A percentile compares a stretch with the other conserved stretches of the same genome.
phyloP scores from a whole-genome alignment of 768 basidiomycete species.

The Collybia mongolica region DNA sequence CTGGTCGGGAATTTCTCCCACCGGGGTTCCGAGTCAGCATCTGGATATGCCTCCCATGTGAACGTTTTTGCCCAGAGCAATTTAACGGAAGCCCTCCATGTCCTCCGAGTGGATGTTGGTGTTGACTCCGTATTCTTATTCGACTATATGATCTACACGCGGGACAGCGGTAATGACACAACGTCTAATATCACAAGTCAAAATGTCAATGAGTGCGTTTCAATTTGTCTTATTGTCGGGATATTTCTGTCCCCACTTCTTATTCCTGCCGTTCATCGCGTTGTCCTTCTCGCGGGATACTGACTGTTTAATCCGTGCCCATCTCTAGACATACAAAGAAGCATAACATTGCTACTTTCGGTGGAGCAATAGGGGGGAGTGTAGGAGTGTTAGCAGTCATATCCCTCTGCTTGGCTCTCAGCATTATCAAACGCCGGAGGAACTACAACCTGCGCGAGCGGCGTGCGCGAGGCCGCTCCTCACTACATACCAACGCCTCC shows the following conservation, averaged over 20 bases:
- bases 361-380: slow-evolving; percentile 49
- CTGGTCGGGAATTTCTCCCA: slow-evolving; percentile 26
- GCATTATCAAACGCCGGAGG: slow-evolving; percentile 46
- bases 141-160: slow-evolving; percentile 45
- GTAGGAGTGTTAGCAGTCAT: slow-evolving; percentile 50
- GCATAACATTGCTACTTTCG: slow-evolving; percentile 46
- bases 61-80: slow-evolving; percentile 34
- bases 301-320: too few relatives aligned
- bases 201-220: slow-evolving; percentile 30
- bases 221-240: slow-evolving; percentile 30
- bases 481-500: slow-evolving; percentile 26
- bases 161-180: neutral
- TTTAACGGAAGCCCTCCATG: slow-evolving; percentile 38
- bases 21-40: slow-evolving; percentile 19
- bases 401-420: slow-evolving; percentile 46
- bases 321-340: slow-evolving; percentile 15
- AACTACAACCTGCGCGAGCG: slow-evolving; percentile 40
- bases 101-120: slow-evolving; percentile 41
- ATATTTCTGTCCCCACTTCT: slow-evolving; percentile 4
- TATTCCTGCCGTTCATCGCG: neutral
- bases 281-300: too few relatives aligned
- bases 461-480: slow-evolving; percentile 11
- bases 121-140: slow-evolving; percentile 47
- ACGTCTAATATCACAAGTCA: slow-evolving; percentile 20
- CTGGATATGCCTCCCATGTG: slow-evolving; percentile 29